Conservation (phyloP, 208 protist species). For the Naegleria gruberi region DNA sequence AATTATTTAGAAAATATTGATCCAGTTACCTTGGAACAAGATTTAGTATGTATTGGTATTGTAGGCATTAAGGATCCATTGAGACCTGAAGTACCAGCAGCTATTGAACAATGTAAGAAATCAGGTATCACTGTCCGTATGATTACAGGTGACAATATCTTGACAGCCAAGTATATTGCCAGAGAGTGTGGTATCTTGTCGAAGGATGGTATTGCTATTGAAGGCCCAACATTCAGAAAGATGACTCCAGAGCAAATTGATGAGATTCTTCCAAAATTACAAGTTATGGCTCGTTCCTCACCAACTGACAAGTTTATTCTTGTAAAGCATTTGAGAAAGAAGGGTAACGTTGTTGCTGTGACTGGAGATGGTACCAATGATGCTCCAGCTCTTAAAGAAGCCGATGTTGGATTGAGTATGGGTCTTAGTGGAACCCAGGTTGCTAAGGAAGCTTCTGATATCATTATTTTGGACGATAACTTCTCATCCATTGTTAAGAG, state of each 20-base stretch:
- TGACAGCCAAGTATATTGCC: slow-evolving; percentile 59
- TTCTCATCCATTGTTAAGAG: slow-evolving; percentile 78
- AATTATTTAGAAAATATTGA: not conserved
- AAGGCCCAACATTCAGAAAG: slow-evolving; percentile 29
- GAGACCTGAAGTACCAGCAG: slow-evolving; percentile 66
- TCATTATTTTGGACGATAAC: slow-evolving; percentile 87
- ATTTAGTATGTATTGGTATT: slow-evolving; percentile 53
- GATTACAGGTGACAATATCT: slow-evolving; percentile 62
- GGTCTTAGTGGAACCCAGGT: slow-evolving; percentile 78
- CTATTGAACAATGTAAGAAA: slow-evolving; percentile 63
- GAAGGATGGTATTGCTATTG: slow-evolving; percentile 32
- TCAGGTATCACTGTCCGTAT: slow-evolving; percentile 81
- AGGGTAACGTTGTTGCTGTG: slow-evolving; percentile 82
- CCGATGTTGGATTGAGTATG: slow-evolving; percentile 91
- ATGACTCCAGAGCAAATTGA: slow-evolving; percentile 43
- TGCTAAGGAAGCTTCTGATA: slow-evolving; percentile 85
- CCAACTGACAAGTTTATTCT: slow-evolving; percentile 82
- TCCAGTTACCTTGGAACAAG: not conserved
- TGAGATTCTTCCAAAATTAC: slow-evolving; percentile 54
- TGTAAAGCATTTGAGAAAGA: slow-evolving; percentile 52
- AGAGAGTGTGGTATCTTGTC: slow-evolving; percentile 55
- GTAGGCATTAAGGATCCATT: slow-evolving; percentile 80
- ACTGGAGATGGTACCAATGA: slow-evolving; percentile 94
- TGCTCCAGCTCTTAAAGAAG: slow-evolving; percentile 83
- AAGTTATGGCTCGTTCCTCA: slow-evolving; percentile 84